Percentiles rank a stretch among this genome's conserved stretches.
Evolutionary conservation across 176 grass and related monocot species (phyloP).

Genomic region (Aegilops speltoides): DNA sequence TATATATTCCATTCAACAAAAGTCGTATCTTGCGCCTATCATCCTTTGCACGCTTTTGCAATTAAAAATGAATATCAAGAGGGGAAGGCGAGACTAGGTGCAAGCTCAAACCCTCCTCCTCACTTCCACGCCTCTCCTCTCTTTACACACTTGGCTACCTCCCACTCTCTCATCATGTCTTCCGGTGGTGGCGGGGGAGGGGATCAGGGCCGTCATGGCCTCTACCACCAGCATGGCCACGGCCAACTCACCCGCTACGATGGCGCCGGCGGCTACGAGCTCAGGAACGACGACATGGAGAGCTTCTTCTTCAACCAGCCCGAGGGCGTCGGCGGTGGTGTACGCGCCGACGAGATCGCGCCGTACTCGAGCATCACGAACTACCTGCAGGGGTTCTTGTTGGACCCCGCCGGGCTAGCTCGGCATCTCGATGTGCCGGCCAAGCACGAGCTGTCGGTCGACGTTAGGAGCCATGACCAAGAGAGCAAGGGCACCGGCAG

Average conservation of each 20-base stretch:
- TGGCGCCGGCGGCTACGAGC: slow-evolving; percentile 27
- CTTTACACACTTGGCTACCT: slow-evolving; percentile 45
- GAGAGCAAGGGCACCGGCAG: slow-evolving; percentile 46
- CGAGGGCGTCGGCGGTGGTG: neutral
- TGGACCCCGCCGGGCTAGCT: slow-evolving; percentile 37
- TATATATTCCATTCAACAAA: slow-evolving; percentile 33
- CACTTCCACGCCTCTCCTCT: slow-evolving; percentile 39
- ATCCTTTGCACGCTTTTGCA: slow-evolving; percentile 37
- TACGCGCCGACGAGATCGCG: slow-evolving; percentile 38
- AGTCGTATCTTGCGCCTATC: slow-evolving; percentile 53
- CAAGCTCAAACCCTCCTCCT: slow-evolving; percentile 38
- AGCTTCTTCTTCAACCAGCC: slow-evolving; percentile 52
- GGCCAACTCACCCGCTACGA: neutral
- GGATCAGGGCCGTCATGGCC: slow-evolving; percentile 20
- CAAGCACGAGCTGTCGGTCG: slow-evolving; percentile 54
- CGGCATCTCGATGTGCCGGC: slow-evolving; percentile 24
- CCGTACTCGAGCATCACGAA: slow-evolving; percentile 42
- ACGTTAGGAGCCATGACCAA: slow-evolving; percentile 34
- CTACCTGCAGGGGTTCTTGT: slow-evolving; percentile 50
- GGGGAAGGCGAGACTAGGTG: slow-evolving; percentile 19
- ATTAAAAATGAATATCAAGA: slow-evolving; percentile 28
- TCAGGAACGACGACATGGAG: slow-evolving; percentile 40
- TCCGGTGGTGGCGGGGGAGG: slow-evolving; percentile 45
- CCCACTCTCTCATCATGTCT: slow-evolving; percentile 39
- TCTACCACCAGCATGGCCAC: slow-evolving; percentile 29